Evolutionary conservation across 148 eudicot species (phyloP), one percentile per base, ranked within the genome.

Genomic region (Rhododendron henanense): DNA sequence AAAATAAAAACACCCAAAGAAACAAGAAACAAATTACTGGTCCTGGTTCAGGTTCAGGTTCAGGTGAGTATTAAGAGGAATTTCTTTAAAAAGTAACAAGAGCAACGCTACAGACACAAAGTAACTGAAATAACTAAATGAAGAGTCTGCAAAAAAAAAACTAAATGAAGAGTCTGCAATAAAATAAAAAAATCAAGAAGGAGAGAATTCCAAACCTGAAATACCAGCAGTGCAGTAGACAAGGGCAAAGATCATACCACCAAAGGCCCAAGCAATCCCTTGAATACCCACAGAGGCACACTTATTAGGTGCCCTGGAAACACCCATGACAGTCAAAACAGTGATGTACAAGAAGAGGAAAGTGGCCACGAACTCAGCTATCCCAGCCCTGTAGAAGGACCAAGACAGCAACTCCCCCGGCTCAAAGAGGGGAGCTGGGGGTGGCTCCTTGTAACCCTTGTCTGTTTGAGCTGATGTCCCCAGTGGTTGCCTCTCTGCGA

Each of bases 221-320:
- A 95, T 94, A 77, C 98, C 98, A 87, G 98, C 98, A 81, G 97
- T 95, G 86, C 97, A 95, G 89, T 95, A 95, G 71, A 95, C 98
- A 87, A 95, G 97, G 57, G 96, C 97, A 91, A 95, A 95, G 88
- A 95, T 95, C 97, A 95, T 94, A 75, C 97, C 97, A 85, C 98
- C 98, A 93, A 95, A 95, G 51, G 97, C 94, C 97, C 98, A 95
- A 92, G 98, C 98, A 91, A 95, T 91, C 4, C 98, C 98, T 83
- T 95, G 98, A 81, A 94, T 88, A 81, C 97, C 98, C 84, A 95
- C 97, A 78, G 98, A 85, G 65, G 92, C 91, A 88, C 98, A 95
- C 94, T 90, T 91, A 77, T 83, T 91, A 4, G 89, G 81, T 53
- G 94, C 51, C 50, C 92, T 90, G 0, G 51, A 81, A 50, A 92